Base-by-base conservation (phyloP, 2,329 filamentous ascomycete genomes). In the Penicillium polonicum region DNA sequence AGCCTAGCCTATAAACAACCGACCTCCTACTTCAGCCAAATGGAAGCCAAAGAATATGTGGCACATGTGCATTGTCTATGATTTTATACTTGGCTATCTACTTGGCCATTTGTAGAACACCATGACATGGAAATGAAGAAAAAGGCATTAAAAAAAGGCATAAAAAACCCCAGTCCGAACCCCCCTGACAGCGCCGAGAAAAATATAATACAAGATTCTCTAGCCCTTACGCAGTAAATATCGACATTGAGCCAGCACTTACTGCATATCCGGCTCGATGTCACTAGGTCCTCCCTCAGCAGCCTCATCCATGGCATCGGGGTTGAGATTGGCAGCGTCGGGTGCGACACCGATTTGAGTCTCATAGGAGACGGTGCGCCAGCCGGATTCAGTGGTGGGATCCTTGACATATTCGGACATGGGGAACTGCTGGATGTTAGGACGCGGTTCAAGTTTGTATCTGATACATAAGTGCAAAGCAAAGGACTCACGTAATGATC, bases 401-500 rank as follows among this genome's bases (percentile, higher is more conserved):
- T 87, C 85, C 68, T 87, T 87, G 52, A 84, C 69, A 60, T 86
- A 87, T 72, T 88, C 85, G 31, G 86, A 83, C 60, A 86, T 88
- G 3, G 85, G 85, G 77, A 88, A 88, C 78, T 80, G 23, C 4
- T 23, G 2, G 5, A n/a, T 15, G 33, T 63, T 38, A 55, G 31
- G 10, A 39, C 1, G 27, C 10, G 2, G 21, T 39, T 39, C 10
- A 5, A 21, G n/a, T 27, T 27, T 3, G 9, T 6, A 33, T 25
- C 13, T 19, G 38, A 25, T 36, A 19, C 0, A 39, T 5, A 8
- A 7, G 29, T 35, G 25, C 29, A 19, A 23, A 38, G 39, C 5
- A 17, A 44, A 23, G 19, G n/a, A 72, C 78, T 70, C 68, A 82
- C 80, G 74, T 99, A 99, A 76, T 99, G 94, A 72, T 99, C 93